phyloP scores from a whole-genome alignment of 1,284 basidiomycete species.

The Neonothopanus nambi region DNA sequence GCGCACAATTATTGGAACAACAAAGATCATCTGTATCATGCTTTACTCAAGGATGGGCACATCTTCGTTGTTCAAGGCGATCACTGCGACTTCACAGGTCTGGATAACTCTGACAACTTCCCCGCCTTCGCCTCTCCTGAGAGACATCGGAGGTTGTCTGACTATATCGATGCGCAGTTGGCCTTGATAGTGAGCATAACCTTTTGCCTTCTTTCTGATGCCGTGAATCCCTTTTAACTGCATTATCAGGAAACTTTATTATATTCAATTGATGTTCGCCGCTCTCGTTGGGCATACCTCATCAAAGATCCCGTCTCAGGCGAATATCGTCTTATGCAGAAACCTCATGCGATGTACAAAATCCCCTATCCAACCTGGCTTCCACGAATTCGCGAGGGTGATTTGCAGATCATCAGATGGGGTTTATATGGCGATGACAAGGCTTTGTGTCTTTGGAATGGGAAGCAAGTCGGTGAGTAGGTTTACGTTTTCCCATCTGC shows the following conservation, averaged over 20 bases:
- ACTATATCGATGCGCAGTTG: too few species aligned
- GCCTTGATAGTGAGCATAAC: too few species aligned
- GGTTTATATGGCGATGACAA: conserved; percentile 20
- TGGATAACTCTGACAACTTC: conserved; percentile 7
- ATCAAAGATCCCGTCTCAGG: neutral
- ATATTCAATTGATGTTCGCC: neutral
- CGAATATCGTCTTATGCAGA: neutral
- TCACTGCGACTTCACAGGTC: conserved; percentile 24
- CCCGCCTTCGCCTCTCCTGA: conserved; percentile 8
- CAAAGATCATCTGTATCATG: conserved; percentile 16
- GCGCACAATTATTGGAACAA: neutral
- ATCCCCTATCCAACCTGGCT: conserved; percentile 4
- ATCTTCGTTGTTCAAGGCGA: conserved; percentile 42
- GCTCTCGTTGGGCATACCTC: neutral
- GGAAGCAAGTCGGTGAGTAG: conserved; percentile 32
- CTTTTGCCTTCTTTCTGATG: too few species aligned
- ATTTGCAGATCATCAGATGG: conserved; percentile 33
- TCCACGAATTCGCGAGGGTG: conserved; percentile 33
- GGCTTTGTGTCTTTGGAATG: conserved; percentile 29
- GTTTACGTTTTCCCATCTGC: neutral
- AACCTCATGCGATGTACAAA: neutral
- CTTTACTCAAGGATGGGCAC: conserved; percentile 33
- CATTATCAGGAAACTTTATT: neutral
- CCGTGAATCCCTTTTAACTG: too few species aligned
- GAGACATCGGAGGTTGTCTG: neutral